Conservation (phyloP, 2,329 filamentous ascomycete genomes). For the Alternaria solani region DNA sequence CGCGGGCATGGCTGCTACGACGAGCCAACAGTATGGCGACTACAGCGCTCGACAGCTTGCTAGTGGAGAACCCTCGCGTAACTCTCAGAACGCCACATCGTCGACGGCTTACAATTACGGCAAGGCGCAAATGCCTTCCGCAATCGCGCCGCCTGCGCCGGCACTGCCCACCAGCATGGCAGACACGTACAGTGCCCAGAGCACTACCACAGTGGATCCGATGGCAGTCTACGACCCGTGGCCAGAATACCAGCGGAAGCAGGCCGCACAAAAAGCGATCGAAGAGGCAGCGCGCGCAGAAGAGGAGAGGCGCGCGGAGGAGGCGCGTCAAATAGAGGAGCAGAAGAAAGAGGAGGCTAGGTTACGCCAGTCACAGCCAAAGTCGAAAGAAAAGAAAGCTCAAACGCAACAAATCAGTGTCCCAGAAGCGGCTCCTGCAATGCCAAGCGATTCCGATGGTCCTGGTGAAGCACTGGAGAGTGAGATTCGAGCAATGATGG, state of each 20-base stretch:
- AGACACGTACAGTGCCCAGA: slow-evolving; percentile 32
- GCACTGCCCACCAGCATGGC: slow-evolving; percentile 25
- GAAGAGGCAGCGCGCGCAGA: slow-evolving; percentile 48
- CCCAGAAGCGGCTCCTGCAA: slow-evolving; percentile 13
- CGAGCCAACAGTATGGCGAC: slow-evolving; percentile 31
- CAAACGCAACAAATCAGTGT: slow-evolving; percentile 33
- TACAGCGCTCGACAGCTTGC: slow-evolving; percentile 34
- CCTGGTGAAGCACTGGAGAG: slow-evolving; percentile 54
- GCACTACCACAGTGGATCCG: slow-evolving; percentile 60
- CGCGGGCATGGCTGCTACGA: slow-evolving; percentile 19
- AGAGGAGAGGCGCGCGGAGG: slow-evolving; percentile 40
- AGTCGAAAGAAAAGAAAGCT: slow-evolving; percentile 31
- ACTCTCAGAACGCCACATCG: slow-evolving; percentile 17
- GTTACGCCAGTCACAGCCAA: slow-evolving; percentile 28
- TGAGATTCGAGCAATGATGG: slow-evolving; percentile 64
- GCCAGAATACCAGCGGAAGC: slow-evolving; percentile 57
- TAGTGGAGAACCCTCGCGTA: slow-evolving; percentile 29
- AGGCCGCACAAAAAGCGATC: slow-evolving; percentile 44
- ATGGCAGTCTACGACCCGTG: slow-evolving; percentile 63
- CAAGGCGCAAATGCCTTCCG: slow-evolving; percentile 17
- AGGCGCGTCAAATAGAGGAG: slow-evolving; percentile 40
- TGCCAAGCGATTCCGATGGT: not conserved
- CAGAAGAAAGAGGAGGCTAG: slow-evolving; percentile 30
- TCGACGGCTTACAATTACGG: slow-evolving; percentile 34
- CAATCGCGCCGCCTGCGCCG: slow-evolving; percentile 25